Percentiles rank a stretch among this genome's conserved stretches.
Evolutionary conservation across 1,139 yeast genomes (phyloP).

Genomic region (Pichia kudriavzevii): DNA sequence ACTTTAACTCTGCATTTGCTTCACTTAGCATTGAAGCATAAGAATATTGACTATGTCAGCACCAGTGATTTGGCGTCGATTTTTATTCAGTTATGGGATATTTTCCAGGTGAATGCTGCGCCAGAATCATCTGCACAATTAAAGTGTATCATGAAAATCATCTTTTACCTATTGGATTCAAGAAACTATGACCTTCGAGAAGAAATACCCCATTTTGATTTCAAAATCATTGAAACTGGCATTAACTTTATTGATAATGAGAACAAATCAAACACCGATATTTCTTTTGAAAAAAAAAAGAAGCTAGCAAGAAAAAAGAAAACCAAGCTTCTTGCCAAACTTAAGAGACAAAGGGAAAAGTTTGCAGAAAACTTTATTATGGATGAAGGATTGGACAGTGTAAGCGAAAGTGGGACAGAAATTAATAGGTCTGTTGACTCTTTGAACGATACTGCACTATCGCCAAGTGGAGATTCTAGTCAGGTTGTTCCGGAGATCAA

Average conservation of each 20-base stretch:
- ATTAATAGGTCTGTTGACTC: slow-evolving; percentile 25
- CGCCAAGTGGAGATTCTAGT: slow-evolving; percentile 18
- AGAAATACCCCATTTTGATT: slow-evolving; percentile 18
- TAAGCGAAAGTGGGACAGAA: slow-evolving; percentile 12
- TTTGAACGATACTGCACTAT: slow-evolving; percentile 27
- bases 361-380: slow-evolving; percentile 31
- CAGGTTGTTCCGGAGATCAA: not conserved
- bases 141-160: slow-evolving; percentile 35
- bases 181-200: slow-evolving; percentile 15
- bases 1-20: slow-evolving; percentile 60
- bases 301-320: slow-evolving; percentile 42
- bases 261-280: slow-evolving; percentile 9
- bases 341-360: slow-evolving; percentile 39
- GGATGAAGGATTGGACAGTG: slow-evolving; percentile 14
- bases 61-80: slow-evolving; percentile 8
- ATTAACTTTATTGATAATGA: slow-evolving; percentile 1
- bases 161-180: slow-evolving; percentile 15
- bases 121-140: slow-evolving; percentile 6
- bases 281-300: slow-evolving; percentile 34
- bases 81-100: slow-evolving; percentile 26
- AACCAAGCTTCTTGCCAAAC: slow-evolving; percentile 42
- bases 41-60: slow-evolving; percentile 11
- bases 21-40: slow-evolving; percentile 39
- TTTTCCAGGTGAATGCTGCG: slow-evolving; percentile 2
- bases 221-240: slow-evolving; percentile 8